Conservation (phyloP, 139 green algal species). For the Picochlorum sp. region DNA sequence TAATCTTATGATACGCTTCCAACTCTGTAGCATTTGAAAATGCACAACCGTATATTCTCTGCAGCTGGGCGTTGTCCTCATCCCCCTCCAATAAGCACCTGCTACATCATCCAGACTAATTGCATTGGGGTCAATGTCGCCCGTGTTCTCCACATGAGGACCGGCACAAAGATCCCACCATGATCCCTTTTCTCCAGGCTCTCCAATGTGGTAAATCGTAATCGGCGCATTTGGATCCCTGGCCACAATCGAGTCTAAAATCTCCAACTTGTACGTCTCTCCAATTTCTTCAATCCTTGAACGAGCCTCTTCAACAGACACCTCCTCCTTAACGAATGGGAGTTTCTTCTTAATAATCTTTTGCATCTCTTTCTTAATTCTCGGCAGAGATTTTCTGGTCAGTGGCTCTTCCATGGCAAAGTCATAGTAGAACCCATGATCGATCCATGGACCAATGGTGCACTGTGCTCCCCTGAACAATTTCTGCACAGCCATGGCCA, state of each 20-base stretch:
- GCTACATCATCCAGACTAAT: constrained; percentile 88
- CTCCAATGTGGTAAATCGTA: constrained; percentile 97
- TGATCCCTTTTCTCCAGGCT: constrained; percentile 41
- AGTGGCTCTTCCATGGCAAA: constrained; percentile 77
- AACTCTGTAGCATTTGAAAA: constrained; percentile 72
- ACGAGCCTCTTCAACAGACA: constrained; percentile 65
- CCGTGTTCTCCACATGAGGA: constrained; percentile 81
- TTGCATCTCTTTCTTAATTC: constrained; percentile 92
- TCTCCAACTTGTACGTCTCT: constrained; percentile 97
- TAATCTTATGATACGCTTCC: constrained; percentile 63
- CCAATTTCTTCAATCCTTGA: constrained; percentile 61
- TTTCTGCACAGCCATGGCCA: constrained; percentile 96
- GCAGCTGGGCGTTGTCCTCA: constrained; percentile 75
- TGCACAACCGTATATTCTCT: constrained; percentile 92
- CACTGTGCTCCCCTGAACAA: constrained; percentile 77
- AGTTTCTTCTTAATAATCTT: constrained; percentile 68
- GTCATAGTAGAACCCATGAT: constrained; percentile 99
- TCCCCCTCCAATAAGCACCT: constrained; percentile 85
- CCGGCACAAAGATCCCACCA: constrained; percentile 96
- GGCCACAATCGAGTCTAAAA: constrained; percentile 73
- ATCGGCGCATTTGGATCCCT: constrained; percentile 70
- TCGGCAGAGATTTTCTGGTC: constrained; percentile 84
- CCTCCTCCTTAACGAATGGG: constrained; percentile 76
- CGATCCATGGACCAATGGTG: constrained; percentile 94
- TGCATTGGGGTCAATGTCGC: constrained; percentile 65